Conservation (phyloP, 1,284 basidiomycete genomes). For the Porphyrellus sp. region DNA sequence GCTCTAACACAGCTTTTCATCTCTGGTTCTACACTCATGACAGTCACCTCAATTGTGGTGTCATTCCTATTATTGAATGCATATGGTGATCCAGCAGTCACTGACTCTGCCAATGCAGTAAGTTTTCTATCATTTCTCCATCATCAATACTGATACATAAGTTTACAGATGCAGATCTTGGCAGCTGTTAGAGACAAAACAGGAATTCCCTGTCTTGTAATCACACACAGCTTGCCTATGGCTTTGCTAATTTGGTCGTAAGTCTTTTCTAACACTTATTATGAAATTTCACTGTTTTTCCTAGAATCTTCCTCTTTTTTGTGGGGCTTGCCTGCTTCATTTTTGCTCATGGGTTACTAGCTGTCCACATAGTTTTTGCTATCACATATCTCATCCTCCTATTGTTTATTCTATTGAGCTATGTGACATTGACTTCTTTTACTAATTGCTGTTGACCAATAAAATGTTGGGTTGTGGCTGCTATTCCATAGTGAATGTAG, state of each 20-base stretch:
- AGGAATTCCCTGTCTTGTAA: slow-evolving; percentile 2
- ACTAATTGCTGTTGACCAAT: not conserved
- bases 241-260: slow-evolving; percentile 4
- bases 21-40: not conserved
- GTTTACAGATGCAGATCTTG: not conserved
- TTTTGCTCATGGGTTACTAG: not conserved
- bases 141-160: not conserved
- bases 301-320: not conserved
- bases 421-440: not conserved
- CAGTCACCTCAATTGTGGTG: not conserved
- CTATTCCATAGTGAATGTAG: no score
- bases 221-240: slow-evolving; percentile 8
- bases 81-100: not conserved
- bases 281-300: not conserved
- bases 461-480: no score
- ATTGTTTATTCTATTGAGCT: not conserved
- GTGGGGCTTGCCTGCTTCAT: not conserved
- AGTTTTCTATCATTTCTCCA: not conserved
- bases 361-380: not conserved
- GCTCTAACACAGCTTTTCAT: not conserved
- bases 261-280: not conserved
- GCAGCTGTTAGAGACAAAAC: not conserved
- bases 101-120: not conserved
- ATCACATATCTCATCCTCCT: not conserved
- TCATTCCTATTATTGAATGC: not conserved